A percentile compares a stretch with the other conserved stretches of the same genome.
Evolutionary conservation across 163 green algal genomes (phyloP).

Genomic region (Botryococcus braunii): DNA sequence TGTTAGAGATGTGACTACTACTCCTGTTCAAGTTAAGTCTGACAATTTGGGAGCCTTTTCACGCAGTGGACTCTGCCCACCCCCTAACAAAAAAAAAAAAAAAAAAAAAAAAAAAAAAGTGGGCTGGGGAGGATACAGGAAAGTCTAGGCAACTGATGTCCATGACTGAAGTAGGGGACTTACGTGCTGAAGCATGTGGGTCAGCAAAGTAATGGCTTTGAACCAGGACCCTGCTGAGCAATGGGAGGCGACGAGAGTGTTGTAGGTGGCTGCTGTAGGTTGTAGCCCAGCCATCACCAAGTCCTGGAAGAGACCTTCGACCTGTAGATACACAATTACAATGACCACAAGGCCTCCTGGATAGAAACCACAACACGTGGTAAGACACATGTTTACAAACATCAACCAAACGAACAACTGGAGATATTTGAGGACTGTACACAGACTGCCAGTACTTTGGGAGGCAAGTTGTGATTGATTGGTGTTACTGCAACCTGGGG

Average conservation of each 20-base stretch:
- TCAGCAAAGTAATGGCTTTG: constrained; percentile 42
- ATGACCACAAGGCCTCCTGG: neutral
- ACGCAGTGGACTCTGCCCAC: no score
- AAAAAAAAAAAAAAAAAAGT: no score
- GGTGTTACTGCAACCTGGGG: neutral
- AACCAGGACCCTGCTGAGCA: constrained; percentile 32
- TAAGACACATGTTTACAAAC: neutral
- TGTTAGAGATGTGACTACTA: no score
- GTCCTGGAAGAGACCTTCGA: constrained; percentile 49
- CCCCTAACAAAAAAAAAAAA: no score
- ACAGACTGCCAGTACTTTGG: neutral
- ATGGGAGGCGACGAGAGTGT: constrained; percentile 46
- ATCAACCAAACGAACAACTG: neutral
- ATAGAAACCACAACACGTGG: neutral
- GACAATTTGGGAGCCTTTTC: no score
- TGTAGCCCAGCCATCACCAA: constrained; percentile 32
- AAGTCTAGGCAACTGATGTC: no score
- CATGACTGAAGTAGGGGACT: no score
- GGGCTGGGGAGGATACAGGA: no score
- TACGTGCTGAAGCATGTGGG: constrained; percentile 22
- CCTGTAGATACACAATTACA: constrained; percentile 20
- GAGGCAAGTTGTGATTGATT: neutral
- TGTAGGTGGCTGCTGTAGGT: constrained; percentile 43
- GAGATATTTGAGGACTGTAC: neutral
- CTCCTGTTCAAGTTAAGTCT: no score